These are phyloP conservation scores for Rhizopogon rudus DNA, from an alignment of 768 basidiomycete genomes.

Conservation along the genomic window DNA sequence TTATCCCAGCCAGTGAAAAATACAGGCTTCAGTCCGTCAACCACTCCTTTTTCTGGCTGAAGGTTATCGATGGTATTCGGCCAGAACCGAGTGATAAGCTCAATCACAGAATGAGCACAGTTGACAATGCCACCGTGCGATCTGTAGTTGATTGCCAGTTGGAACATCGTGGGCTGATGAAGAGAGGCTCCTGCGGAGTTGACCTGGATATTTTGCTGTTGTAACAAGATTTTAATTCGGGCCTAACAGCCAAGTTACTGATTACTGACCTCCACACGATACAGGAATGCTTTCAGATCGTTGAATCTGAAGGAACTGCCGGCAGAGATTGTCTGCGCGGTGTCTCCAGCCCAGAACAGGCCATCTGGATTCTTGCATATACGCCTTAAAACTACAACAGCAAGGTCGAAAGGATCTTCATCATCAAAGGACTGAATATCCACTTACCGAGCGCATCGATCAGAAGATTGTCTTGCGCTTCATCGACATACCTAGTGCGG, in stretches of 20 bases:
- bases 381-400: conserved; percentile 46
- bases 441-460: conserved; percentile 55
- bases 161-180: conserved; percentile 39
- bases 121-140: conserved; percentile 74
- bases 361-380: conserved; percentile 64
- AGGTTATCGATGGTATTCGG: conserved; percentile 59
- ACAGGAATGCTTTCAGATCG: conserved; percentile 64
- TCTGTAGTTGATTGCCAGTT: conserved; percentile 61
- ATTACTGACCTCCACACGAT: conserved; percentile 49
- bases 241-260: neutral
- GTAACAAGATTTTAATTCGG: neutral
- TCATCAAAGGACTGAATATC: neutral
- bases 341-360: conserved; percentile 77
- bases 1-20: conserved; percentile 49
- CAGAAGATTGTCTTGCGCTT: conserved; percentile 68
- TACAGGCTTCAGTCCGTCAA: conserved; percentile 50
- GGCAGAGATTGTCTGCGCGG: conserved; percentile 71
- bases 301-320: conserved; percentile 71
- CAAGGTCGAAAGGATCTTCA: neutral
- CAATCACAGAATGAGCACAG: conserved; percentile 60
- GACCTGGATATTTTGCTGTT: conserved; percentile 18
- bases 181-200: conserved; percentile 11
- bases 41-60: conserved; percentile 48
- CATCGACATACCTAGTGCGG: conserved; percentile 58
- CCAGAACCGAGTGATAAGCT: conserved; percentile 59